A percentile compares a stretch with the other conserved stretches of the same genome.
phyloP scores from a whole-genome alignment of 805 yeast species.

The Saccharomycopsis guyanensis region DNA sequence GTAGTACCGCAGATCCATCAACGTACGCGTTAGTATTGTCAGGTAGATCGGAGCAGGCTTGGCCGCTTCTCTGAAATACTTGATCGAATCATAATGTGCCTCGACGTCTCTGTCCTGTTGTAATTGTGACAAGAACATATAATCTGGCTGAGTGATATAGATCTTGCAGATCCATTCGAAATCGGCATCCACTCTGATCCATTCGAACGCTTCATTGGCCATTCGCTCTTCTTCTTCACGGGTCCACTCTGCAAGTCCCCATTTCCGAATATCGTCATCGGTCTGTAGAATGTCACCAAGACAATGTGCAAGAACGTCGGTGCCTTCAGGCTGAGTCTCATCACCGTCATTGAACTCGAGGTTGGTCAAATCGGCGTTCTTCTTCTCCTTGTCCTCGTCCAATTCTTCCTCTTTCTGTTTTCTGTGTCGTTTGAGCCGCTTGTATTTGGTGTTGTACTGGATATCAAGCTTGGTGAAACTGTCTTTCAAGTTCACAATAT shows the following conservation, averaged over 20 bases:
- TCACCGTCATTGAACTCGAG: conserved; percentile 26
- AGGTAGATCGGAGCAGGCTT: conserved; percentile 62
- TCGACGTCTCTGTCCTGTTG: conserved; percentile 95
- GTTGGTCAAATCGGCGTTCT: conserved; percentile 24
- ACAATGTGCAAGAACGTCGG: conserved; percentile 39
- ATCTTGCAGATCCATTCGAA: conserved; percentile 91
- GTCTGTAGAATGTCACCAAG: conserved; percentile 73
- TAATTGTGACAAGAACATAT: conserved; percentile 89
- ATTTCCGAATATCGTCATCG: conserved; percentile 51
- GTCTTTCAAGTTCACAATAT: conserved; percentile 86
- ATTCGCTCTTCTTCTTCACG: conserved; percentile 60
- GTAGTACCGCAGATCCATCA: conserved; percentile 77
- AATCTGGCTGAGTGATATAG: conserved; percentile 81
- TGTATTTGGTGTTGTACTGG: conserved; percentile 90
- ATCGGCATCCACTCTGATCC: conserved; percentile 97
- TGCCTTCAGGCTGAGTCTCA: conserved; percentile 24
- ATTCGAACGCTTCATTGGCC: conserved; percentile 85
- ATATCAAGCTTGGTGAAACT: conserved; percentile 81
- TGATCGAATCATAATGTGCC: conserved; percentile 83
- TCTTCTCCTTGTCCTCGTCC: conserved; percentile 20
- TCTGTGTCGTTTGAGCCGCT: conserved; percentile 57
- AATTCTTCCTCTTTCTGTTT: conserved; percentile 18
- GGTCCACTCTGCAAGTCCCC: conserved; percentile 70
- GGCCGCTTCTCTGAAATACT: conserved; percentile 55
- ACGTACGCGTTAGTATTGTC: conserved; percentile 67